Evolutionary conservation across 2,329 filamentous ascomycete species (phyloP).

Genomic region (Apiospora phragmitis): DNA sequence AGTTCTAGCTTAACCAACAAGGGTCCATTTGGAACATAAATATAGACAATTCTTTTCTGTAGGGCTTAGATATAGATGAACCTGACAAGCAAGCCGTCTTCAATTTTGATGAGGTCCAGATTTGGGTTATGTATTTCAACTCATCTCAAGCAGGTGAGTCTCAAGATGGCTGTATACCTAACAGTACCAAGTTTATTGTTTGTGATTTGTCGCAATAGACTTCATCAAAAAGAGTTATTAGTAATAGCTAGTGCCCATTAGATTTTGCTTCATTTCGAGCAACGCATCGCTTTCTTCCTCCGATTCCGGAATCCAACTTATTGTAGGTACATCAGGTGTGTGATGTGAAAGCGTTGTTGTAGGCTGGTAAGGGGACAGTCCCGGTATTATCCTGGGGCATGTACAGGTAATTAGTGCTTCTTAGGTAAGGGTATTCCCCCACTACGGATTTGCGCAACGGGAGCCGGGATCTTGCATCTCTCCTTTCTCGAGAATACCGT

Average conservation of each 20-base stretch:
- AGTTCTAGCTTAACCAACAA: constrained; percentile 1
- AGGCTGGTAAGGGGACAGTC: background rate
- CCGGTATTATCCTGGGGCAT: background rate
- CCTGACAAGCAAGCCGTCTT: background rate
- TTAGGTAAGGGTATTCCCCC: constrained; percentile 1
- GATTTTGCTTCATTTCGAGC: background rate
- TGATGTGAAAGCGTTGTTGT: background rate
- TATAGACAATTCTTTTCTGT: background rate
- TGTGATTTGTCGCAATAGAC: background rate
- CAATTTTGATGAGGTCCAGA: background rate
- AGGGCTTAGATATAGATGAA: background rate
- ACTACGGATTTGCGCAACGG: background rate
- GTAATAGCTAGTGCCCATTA: background rate
- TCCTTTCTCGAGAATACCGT: background rate
- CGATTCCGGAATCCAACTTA: background rate
- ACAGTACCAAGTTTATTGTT: background rate
- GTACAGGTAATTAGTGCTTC: background rate
- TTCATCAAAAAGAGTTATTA: background rate
- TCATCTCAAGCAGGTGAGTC: background rate
- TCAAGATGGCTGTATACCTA: background rate
- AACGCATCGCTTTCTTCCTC: background rate
- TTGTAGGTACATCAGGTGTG: no score
- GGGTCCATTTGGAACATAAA: background rate
- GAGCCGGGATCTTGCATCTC: background rate
- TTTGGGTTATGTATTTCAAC: background rate